Conservation (phyloP, 2,329 filamentous ascomycete species). For the Neocucurbitaria cava region DNA sequence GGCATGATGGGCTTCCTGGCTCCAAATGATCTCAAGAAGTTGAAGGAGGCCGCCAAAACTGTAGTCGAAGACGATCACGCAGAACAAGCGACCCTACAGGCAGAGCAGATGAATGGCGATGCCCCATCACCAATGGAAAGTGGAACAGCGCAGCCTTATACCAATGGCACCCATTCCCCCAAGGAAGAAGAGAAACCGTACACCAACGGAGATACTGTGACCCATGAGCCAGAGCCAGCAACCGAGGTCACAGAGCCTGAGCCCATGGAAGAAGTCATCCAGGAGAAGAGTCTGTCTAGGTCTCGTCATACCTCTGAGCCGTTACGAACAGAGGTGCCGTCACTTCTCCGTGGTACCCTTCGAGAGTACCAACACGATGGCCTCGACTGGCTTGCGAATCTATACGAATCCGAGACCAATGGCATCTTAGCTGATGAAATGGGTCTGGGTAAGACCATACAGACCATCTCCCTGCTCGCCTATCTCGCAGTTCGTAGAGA, state of each 20-base stretch:
- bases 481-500: slow-evolving; percentile 89
- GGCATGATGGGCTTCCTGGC: slow-evolving; percentile 47
- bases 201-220: slow-evolving; percentile 18
- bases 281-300: slow-evolving; percentile 23
- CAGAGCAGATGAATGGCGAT: slow-evolving; percentile 31
- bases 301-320: slow-evolving; percentile 42
- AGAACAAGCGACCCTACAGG: slow-evolving; percentile 45
- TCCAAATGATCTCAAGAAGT: slow-evolving; percentile 41
- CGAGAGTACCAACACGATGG: slow-evolving; percentile 97
- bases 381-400: slow-evolving; percentile 93
- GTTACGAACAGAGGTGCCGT: slow-evolving; percentile 52
- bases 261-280: slow-evolving; percentile 17
- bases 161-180: slow-evolving; percentile 17
- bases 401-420: slow-evolving; percentile 92
- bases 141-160: slow-evolving; percentile 50
- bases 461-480: slow-evolving; percentile 92
- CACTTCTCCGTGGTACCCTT: slow-evolving; percentile 80
- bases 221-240: slow-evolving; percentile 6
- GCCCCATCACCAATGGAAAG: slow-evolving; percentile 51
- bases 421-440: slow-evolving; percentile 98
- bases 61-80: slow-evolving; percentile 34
- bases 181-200: slow-evolving; percentile 11
- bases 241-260: slow-evolving; percentile 22
- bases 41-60: slow-evolving; percentile 42
- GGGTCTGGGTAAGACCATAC: slow-evolving; percentile 97